Evolutionary conservation across 768 basidiomycete genomes (phyloP), one percentile per base, ranked within the genome.

Genomic region (Macrolepiota fuliginosa): DNA sequence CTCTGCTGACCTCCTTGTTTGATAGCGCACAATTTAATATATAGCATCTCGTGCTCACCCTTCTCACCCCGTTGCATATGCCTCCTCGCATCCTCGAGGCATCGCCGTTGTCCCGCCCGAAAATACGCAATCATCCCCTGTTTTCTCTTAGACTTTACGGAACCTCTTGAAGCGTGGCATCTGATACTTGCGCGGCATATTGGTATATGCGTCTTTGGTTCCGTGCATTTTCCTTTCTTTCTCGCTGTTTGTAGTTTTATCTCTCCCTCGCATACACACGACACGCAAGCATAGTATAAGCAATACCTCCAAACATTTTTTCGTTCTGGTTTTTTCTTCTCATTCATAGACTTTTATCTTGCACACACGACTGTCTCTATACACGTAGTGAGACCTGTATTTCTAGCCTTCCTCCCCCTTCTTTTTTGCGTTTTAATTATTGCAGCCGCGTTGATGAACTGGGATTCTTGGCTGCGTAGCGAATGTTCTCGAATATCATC

Each of bases 11-110:
- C 2, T 49, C 15, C 13, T 32, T 32, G 29, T 32, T 7, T 50
- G 65, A 19, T 63, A 87, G 85, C 77, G 83, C 61, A 87, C 85
- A 9, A 87, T 88, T 64, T 87, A 70, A 83, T 51, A 29, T 24
- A 46, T 61, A 19, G 27, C 47, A 58, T 7, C 3, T 35, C 15
- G 32, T 25, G n/a, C 29, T 11, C 45, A 25, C 19, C 49, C 36
- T 17, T 29, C 12, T 5, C 24, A 27, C 36, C 29, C 54, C 39
- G 13, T 19, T 9, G 15, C 27, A 25, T 27, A 56, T 46, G 39
- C 56, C 55, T 17, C 42, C 54, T 19, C 54, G 42, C 40, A 24
- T 37, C 27, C n/a, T 29, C 42, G 27, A 35, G 27, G 25, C 47
- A 12, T 24, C 17, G 11, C 17, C 40, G 39, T 17, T 10, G 35